These are phyloP conservation scores for Solanum hybrid DNA, from an alignment of 305 asterid species.

Conservation along the genomic window DNA sequence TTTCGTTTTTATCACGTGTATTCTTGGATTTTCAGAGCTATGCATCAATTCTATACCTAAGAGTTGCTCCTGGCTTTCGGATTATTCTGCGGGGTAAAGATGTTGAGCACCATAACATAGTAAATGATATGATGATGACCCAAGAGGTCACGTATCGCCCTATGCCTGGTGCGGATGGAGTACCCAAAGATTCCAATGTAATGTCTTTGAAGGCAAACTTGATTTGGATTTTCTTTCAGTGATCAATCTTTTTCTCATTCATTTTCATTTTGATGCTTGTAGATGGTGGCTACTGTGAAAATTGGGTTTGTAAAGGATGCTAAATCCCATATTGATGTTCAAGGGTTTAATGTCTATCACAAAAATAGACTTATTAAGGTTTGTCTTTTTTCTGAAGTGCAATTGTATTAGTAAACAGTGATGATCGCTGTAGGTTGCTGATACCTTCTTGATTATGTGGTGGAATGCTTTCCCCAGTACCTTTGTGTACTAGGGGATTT, in stretches of 20 bases:
- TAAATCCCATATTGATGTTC: slow-evolving; percentile 85
- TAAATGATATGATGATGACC: slow-evolving; percentile 98
- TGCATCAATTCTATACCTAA: slow-evolving; percentile 90
- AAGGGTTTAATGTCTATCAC: slow-evolving; percentile 96
- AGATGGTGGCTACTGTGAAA: slow-evolving; percentile 88
- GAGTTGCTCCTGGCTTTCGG: slow-evolving; percentile 74
- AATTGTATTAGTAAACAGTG: neutral
- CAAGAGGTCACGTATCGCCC: slow-evolving; percentile 90
- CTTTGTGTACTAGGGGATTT: neutral
- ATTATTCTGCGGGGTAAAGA: slow-evolving; percentile 88
- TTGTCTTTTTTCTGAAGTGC: slow-evolving; percentile 1
- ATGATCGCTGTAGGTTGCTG: neutral
- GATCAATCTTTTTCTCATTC: slow-evolving; percentile 8
- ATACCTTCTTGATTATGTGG: neutral
- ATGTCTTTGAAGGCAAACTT: slow-evolving; percentile 6
- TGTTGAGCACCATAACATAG: slow-evolving; percentile 89
- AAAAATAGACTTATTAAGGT: slow-evolving; percentile 98
- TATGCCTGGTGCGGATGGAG: slow-evolving; percentile 67
- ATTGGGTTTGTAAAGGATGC: slow-evolving; percentile 99
- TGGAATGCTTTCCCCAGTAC: neutral
- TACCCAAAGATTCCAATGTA: slow-evolving; percentile 61
- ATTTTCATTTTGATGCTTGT: slow-evolving; percentile 14
- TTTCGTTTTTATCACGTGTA: neutral
- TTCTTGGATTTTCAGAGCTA: slow-evolving; percentile 61
- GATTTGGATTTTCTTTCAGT: neutral